Evolutionary conservation across 2,329 filamentous ascomycete species (phyloP), one percentile per base, ranked within the genome.

Genomic region (Penicillium sp.): DNA sequence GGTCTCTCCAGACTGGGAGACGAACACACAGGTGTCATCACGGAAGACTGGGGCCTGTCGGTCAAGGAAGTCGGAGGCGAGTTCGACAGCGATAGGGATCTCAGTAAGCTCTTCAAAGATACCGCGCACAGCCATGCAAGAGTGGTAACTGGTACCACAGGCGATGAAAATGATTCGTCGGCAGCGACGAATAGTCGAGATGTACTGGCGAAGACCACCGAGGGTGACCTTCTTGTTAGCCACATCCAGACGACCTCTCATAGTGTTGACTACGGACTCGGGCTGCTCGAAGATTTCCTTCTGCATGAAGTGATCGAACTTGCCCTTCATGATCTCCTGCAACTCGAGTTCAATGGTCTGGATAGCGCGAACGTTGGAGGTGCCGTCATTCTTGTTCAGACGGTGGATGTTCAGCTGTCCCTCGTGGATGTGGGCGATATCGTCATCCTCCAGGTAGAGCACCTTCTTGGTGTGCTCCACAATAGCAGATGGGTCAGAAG

Each of bases 231-330:
- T 89, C 84, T 95, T 96, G 82, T 97, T 96, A 68, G 86, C 88
- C 57, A 89, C 82, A 76, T 99, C 94, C 68, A 99, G 82, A 79
- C 94, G 94, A 78, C 94, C 94, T 86, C 94, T 91, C 94, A 99
- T 99, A 64, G 94, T 97, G 84, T 99, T 99, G 81, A 99, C 87
- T 58, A 99, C 91, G 13, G 94, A 99, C 79, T 99, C 94, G 71
- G 94, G 94, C 82, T 99, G 94, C 83, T 99, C 94, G 76, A 99
- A 99, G 71, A 99, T 99, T 77, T 99, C 94, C 86, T 99, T 99
- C 77, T 99, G 94, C 94, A 99, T 99, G 83, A 97, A 99, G 81
- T 99, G 94, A 76, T 99, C 94, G 78, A 97, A 99, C 75, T 94
- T 95, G 77, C 94, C 94, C 88, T 99, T 99, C 94, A 99, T 99